Evolutionary conservation across 306 rosid genomes (phyloP), one percentile per base, ranked within the genome.

Genomic region (Hylodesmum podocarpum): DNA sequence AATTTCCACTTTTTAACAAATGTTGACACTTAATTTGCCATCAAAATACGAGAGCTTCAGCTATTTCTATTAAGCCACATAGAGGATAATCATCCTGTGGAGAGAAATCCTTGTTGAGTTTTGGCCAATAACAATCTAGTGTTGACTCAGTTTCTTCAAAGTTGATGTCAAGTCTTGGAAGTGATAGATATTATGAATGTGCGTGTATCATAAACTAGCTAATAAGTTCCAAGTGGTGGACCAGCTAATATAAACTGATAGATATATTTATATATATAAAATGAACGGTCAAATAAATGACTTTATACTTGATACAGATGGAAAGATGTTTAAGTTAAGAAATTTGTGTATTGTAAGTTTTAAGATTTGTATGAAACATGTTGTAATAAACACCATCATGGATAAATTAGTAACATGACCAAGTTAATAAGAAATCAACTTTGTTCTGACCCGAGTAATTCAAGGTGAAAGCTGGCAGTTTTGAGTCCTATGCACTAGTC

Each of bases 1-100:
- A 29, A 75, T 28, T 54, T 53, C 81, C 59, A n/a, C n/a, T n/a
- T n/a, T n/a, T n/a, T n/a, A n/a, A n/a, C 8, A 36, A 64, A 44
- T 39, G 3, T 31, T 53, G 75, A 16, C 81, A 66, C 66, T 41
- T 18, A 77, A 12, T 16, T 76, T 15, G 66, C 66, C 8, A 8
- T 76, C 72, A 59, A 15, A n/a, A n/a, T n/a, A n/a, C n/a, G n/a
- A n/a, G n/a, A n/a, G n/a, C n/a, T n/a, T n/a, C n/a, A n/a, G n/a
- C n/a, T n/a, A n/a, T n/a, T n/a, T n/a, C n/a, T n/a, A n/a, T n/a
- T n/a, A n/a, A n/a, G n/a, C n/a, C n/a, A n/a, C n/a, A n/a, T 21
- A 51, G 1, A 8, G 27, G 57, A 49, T 18, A 3, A 12, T 49
- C 57, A 49, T 49, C 13, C 11, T 16, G 54, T 49, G 55, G 55